phyloP scores from a whole-genome alignment of 1,284 basidiomycete species.

The Mycocalia duriaeana region DNA sequence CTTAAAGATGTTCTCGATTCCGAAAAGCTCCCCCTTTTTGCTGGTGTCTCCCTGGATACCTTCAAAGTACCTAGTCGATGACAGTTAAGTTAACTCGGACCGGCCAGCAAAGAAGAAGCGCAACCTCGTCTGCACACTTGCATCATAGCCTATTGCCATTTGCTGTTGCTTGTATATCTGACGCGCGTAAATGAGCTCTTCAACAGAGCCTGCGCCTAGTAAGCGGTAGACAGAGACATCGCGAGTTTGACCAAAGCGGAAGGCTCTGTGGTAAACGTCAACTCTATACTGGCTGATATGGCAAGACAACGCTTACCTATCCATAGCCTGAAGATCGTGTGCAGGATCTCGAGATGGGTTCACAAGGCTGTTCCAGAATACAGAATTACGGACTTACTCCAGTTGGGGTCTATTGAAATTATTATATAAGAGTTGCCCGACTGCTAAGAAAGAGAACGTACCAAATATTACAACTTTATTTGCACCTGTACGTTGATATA shows the following conservation, averaged over 20 bases:
- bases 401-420: conserved; percentile 70
- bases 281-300: not conserved
- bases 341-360: conserved; percentile 58
- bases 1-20: conserved; percentile 77
- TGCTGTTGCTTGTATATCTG: conserved; percentile 89
- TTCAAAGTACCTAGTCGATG: conserved; percentile 61
- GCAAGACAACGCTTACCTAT: conserved; percentile 39
- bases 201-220: conserved; percentile 81
- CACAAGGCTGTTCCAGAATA: not conserved
- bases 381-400: conserved; percentile 55
- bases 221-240: conserved; percentile 84
- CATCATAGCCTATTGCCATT: conserved; percentile 83
- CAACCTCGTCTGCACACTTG: conserved; percentile 73
- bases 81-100: not conserved
- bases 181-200: conserved; percentile 80
- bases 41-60: conserved; percentile 74
- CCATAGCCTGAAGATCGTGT: conserved; percentile 85
- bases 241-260: conserved; percentile 83
- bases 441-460: conserved; percentile 25
- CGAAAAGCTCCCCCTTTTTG: conserved; percentile 78
- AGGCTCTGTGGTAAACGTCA: conserved; percentile 42
- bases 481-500: conserved; percentile 37
- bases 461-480: conserved; percentile 87
- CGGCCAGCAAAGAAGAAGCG: conserved; percentile 3
- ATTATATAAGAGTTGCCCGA: not conserved